Evolutionary conservation across 164 flowering plant species (phyloP).

Genomic region (Berberis thunbergii): DNA sequence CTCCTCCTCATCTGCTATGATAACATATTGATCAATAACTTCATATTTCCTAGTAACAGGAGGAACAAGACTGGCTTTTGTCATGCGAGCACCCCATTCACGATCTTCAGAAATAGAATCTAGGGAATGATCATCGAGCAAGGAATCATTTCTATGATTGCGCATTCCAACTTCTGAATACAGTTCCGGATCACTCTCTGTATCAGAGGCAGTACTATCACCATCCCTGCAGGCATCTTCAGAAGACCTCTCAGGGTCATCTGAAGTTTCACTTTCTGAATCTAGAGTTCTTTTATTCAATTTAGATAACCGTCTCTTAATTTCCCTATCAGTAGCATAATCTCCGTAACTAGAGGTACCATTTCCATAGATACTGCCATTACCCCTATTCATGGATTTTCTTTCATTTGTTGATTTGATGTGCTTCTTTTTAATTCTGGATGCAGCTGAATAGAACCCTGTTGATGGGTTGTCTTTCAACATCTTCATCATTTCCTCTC

Average conservation of each 20-base stretch:
- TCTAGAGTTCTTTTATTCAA: conserved; percentile 57
- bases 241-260: conserved; percentile 56
- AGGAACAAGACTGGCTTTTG: conserved; percentile 95
- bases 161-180: conserved; percentile 31
- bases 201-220: conserved; percentile 57
- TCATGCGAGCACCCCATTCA: conserved; percentile 99
- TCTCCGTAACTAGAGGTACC: conserved; percentile 51
- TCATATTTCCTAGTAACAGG: conserved; percentile 98
- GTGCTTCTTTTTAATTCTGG: conserved; percentile 56
- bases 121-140: conserved; percentile 42
- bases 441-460: conserved; percentile 12
- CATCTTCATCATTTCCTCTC: conserved; percentile 46
- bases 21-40: conserved; percentile 83
- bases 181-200: conserved; percentile 67
- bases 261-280: conserved; percentile 89
- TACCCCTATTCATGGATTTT: conserved; percentile 45
- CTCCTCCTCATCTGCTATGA: conserved; percentile 85
- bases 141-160: conserved; percentile 37
- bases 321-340: conserved; percentile 74
- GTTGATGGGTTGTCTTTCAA: conserved; percentile 48
- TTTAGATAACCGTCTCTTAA: conserved; percentile 63
- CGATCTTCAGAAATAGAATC: conserved; percentile 70
- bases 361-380: conserved; percentile 33
- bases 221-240: conserved; percentile 40
- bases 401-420: conserved; percentile 34